Evolutionary conservation across 176 grass and related monocot genomes (phyloP).

Genomic region (Carex myosuroides): DNA sequence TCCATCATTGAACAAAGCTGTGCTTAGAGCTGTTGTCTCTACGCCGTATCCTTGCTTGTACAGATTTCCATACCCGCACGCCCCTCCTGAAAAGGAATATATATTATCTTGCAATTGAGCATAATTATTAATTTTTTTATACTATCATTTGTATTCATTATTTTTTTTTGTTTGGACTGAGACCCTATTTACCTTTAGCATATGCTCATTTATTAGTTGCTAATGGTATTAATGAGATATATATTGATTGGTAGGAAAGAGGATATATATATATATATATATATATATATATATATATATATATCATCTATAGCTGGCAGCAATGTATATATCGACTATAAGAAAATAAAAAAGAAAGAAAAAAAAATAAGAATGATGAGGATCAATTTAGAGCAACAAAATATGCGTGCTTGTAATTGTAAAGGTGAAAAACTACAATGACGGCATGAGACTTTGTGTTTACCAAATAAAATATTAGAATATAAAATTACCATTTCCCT

Average conservation of each 20-base stretch:
- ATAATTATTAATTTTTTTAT: too few relatives aligned
- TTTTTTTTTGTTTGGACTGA: background rate
- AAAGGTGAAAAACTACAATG: too few relatives aligned
- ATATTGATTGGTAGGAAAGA: background rate
- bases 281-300: too few relatives aligned
- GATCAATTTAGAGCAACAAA: too few relatives aligned
- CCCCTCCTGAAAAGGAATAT: slow-evolving; percentile 38
- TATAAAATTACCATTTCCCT: background rate
- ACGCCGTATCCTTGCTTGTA: slow-evolving; percentile 76
- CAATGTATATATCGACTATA: background rate
- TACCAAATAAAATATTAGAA: too few relatives aligned
- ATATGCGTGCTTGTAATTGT: too few relatives aligned
- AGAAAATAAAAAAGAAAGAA: background rate
- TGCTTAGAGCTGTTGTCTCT: slow-evolving; percentile 83
- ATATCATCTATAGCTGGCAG: background rate
- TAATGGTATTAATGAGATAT: background rate
- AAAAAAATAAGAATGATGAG: background rate
- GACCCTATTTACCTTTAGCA: background rate
- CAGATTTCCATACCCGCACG: slow-evolving; percentile 72
- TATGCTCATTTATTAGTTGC: background rate
- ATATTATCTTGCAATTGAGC: too few relatives aligned
- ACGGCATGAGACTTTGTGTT: too few relatives aligned
- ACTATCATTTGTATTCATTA: background rate
- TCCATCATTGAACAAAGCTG: slow-evolving; percentile 69
- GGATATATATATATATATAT: background rate